Evolutionary conservation across 1,284 basidiomycete genomes (phyloP), one percentile per base, ranked within the genome.

Genomic region (Apiotrichum veenhuisii): DNA sequence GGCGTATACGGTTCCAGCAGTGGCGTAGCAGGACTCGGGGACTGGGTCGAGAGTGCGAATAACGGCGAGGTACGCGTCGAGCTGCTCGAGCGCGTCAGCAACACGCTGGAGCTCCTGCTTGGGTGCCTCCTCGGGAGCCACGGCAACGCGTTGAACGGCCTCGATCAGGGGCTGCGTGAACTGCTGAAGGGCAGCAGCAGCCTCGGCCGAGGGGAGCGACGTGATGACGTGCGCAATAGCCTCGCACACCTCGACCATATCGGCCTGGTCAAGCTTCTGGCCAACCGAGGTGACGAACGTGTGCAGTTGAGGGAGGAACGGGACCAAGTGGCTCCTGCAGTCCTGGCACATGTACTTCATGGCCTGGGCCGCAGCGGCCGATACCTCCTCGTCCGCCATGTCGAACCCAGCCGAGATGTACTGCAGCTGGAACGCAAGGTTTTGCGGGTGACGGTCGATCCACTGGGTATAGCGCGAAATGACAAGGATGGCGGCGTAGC

Each of bases 321-420:
- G 86, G 22, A 93, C 85, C 30, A 99, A 82, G 76, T 98, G 94
- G 84, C 91, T 81, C 79, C 87, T 89, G 79, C 96, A 98, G 76
- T 99, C 96, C 74, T 96, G 89, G 77, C 96, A 98, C 59, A 99
- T 82, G 76, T 90, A 98, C 74, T 93, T 95, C 79, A 99, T 82
- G 4, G 96, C 94, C 71, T 97, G 93, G 2, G 94, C 91, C 11
- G 96, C 91, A 11, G 96, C 96, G 12, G 93, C 91, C 61, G 86
- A 86, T 20, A 98, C 93, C 68, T 94, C 89, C 67, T 93, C 88
- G 1, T 80, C 74, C 3, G 80, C 67, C 68, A 88, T 87, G 64
- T 93, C 86, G 68, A 98, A 96, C 0, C 96, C 95, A 17, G 86
- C 81, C 11, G 92, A 93, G 57, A 98, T 89, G 75, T 96, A 98